phyloP scores from a whole-genome alignment of 2,329 filamentous ascomycete genomes.

The Aureobasidium subglaciale region DNA sequence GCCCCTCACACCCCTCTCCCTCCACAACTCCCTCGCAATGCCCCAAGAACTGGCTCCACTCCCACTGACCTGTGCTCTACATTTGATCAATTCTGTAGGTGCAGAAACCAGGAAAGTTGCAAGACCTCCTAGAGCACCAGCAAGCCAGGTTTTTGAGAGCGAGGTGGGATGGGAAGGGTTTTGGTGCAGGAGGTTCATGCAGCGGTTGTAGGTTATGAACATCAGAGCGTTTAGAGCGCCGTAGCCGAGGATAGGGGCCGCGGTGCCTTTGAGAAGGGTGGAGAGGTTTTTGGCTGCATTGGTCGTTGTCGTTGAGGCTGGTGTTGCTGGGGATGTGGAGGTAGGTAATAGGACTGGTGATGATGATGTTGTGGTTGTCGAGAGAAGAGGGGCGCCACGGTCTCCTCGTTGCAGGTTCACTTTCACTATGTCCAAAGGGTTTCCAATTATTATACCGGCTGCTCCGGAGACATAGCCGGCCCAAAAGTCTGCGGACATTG shows the following conservation, averaged over 20 bases:
- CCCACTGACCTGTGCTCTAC: conserved; percentile 64
- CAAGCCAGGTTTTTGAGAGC: conserved; percentile 58
- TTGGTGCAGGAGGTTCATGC: conserved; percentile 52
- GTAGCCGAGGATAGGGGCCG: conserved; percentile 82
- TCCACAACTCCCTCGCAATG: conserved; percentile 28
- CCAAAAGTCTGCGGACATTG: conserved; percentile 87
- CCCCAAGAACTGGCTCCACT: conserved; percentile 22
- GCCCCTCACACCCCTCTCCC: conserved; percentile 50
- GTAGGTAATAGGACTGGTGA: neutral
- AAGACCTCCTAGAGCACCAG: conserved; percentile 74
- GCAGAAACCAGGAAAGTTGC: conserved; percentile 81
- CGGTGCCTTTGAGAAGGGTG: conserved; percentile 51
- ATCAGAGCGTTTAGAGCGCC: conserved; percentile 85
- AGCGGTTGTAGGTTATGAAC: conserved; percentile 84
- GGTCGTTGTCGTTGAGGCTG: neutral
- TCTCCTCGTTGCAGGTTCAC: conserved; percentile 66
- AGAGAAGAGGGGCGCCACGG: conserved; percentile 8
- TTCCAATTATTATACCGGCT: conserved; percentile 79
- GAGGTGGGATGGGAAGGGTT: conserved; percentile 16
- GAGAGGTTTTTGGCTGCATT: conserved; percentile 19
- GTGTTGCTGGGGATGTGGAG: neutral
- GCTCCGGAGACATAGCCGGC: conserved; percentile 85
- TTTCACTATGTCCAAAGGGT: conserved; percentile 65
- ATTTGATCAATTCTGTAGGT: conserved; percentile 87
- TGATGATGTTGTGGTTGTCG: neutral